phyloP scores from a whole-genome alignment of 495 filamentous ascomycete species.

The Parathielavia appendiculata region DNA sequence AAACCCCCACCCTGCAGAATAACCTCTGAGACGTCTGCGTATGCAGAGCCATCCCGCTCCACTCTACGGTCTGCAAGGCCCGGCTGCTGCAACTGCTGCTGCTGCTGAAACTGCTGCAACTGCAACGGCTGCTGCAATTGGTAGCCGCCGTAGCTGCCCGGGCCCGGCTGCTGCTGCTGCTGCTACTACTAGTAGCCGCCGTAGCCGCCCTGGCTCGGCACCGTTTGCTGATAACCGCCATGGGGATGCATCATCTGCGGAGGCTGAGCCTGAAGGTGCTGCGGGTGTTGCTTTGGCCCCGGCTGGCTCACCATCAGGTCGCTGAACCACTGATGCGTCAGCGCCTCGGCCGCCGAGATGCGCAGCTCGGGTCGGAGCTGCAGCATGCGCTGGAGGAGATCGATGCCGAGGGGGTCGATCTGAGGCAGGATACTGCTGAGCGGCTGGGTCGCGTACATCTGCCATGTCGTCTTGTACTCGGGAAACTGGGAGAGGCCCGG shows the following conservation, averaged over 20 bases:
- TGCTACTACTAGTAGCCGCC: conserved; percentile 27
- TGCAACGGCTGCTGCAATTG: conserved; percentile 20
- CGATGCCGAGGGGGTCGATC: conserved; percentile 79
- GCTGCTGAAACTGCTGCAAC: too few relatives aligned
- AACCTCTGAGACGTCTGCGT: not conserved
- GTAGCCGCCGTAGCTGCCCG: conserved; percentile 30
- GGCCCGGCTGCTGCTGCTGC: conserved; percentile 21
- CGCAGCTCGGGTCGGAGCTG: conserved; percentile 90
- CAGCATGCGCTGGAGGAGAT: conserved; percentile 82
- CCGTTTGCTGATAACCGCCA: conserved; percentile 27
- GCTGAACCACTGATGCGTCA: conserved; percentile 85
- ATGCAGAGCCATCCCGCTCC: too few relatives aligned
- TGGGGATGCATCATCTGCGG: conserved; percentile 33
- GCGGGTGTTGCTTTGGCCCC: conserved; percentile 36
- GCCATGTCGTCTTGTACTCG: conserved; percentile 91
- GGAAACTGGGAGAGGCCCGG: conserved; percentile 84
- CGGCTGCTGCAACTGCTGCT: not conserved
- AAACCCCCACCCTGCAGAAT: not conserved
- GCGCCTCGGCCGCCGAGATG: conserved; percentile 74
- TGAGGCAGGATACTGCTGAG: conserved; percentile 79
- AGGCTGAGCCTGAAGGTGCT: conserved; percentile 28
- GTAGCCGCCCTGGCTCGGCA: conserved; percentile 31
- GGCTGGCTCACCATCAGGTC: conserved; percentile 39
- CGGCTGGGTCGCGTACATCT: conserved; percentile 92
- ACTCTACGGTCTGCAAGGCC: too few relatives aligned